Base-by-base conservation (phyloP, 768 basidiomycete species). In the Hericium coralloides region DNA sequence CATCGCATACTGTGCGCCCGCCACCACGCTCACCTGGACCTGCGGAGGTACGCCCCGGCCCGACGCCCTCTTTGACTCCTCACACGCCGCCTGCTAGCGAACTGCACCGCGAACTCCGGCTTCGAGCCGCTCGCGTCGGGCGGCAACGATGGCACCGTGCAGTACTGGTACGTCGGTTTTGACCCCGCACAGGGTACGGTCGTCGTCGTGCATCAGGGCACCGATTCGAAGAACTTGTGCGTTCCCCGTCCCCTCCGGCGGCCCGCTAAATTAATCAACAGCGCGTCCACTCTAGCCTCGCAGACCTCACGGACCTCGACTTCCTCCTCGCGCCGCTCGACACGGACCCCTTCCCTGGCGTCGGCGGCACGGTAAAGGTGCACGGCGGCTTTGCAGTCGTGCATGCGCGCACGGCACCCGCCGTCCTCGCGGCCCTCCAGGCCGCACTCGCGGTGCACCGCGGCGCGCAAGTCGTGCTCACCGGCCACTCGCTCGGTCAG, bases 201-300 rank as follows among this genome's bases (percentile, higher is more conserved):
- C 38, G 74, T 85, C n/a, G 80, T 84, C 8, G 78, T 77, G 1
- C 83, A 84, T 60, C 73, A 85, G 63, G 83, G 83, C 15, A 84
- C 83, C 5, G 79, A 85, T 58, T 79, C 82, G 7, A 75, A 69
- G 0, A 65, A 79, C 57, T 61, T 85, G 82, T 83, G 60, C 66
- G 74, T 55, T 26, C 10, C 38, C 39, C n/a, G n/a, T 15, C 23
- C 20, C 52, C 12, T 38, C 17, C 9, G 18, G 3, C 20, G 17
- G 3, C 25, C 5, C 18, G 22, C 10, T 38, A 12, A 54, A 41
- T 57, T 39, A 39, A 39, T n/a, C n/a, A n/a, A 41, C 49, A 43
- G 49, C 7, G 45, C 55, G 36, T 17, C 8, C 53, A 6, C 54
- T n/a, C n/a, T n/a, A 81, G 80, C 54, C 45, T 76, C n/a, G 74